Conservation (phyloP, 257 asterid genomes). For the Solanum raphanifolium region DNA sequence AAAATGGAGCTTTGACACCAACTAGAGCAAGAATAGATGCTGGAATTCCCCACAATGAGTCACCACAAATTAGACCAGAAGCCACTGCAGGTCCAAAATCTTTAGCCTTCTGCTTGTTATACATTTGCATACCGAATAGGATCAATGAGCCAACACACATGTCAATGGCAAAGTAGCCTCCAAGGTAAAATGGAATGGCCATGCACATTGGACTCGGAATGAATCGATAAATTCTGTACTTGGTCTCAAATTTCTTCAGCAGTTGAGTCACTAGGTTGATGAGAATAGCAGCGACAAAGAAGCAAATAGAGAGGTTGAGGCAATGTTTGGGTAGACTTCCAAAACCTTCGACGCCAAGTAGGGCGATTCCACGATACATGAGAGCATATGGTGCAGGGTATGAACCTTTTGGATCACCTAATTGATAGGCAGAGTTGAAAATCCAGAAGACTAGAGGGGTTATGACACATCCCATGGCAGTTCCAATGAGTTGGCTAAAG, state of each 20-base stretch:
- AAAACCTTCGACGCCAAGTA: constrained; percentile 33
- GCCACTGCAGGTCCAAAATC: constrained; percentile 54
- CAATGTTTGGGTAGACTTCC: constrained; percentile 54
- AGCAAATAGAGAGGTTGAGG: constrained; percentile 22
- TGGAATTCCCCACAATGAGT: constrained; percentile 67
- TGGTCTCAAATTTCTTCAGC: constrained; percentile 27
- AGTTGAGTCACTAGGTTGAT: constrained; percentile 12
- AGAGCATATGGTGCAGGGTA: constrained; percentile 32
- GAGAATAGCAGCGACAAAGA: constrained; percentile 21
- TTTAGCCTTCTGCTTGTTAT: constrained; percentile 22
- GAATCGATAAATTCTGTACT: constrained; percentile 31
- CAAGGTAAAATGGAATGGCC: constrained; percentile 71
- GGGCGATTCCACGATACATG: constrained; percentile 24
- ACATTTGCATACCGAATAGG: constrained; percentile 27
- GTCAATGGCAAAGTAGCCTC: constrained; percentile 58
- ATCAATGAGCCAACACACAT: constrained; percentile 74
- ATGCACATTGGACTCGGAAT: constrained; percentile 73
- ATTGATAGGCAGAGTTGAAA: too few relatives aligned
- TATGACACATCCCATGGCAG: constrained; percentile 24
- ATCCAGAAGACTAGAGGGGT: constrained; percentile 23
- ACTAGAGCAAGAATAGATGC: constrained; percentile 50
- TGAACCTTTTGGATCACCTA: constrained; percentile 7
- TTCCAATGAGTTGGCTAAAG: constrained; percentile 26
- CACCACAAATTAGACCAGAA: constrained; percentile 69
- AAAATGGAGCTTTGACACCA: constrained; percentile 43